Base-by-base conservation (phyloP, 768 basidiomycete genomes). In the Naganishia vishniacii region DNA sequence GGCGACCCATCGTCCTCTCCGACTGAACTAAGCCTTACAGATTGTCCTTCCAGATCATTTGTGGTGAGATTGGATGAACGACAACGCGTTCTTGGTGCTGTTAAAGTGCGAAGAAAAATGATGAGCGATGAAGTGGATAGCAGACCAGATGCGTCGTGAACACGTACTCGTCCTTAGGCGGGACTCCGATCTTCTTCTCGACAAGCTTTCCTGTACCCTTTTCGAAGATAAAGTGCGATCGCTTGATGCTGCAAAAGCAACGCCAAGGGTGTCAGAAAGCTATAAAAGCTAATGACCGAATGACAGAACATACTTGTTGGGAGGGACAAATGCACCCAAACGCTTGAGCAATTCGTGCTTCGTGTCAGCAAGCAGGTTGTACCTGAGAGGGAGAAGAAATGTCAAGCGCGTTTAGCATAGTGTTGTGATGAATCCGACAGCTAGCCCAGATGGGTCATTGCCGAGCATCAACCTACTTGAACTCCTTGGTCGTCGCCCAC, bases 181-280 rank as follows among this genome's bases (percentile, higher is more conserved):
- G 88, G 51, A 94, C 91, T 0, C 90, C 89, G 16, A 89, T 79
- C 72, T 85, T 85, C 79, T 85, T 89, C 16, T 93, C 87, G 3
- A 94, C 78, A 45, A 98, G 81, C 76, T 89, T 89, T 1, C 92
- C 93, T 1, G 70, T 70, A 6, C 90, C 91, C 76, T 89, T 88
- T 69, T 85, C 88, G 70, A 97, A 94, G 69, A 97, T 84, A 77
- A 94, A 95, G 77, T 94, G 91, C 68, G 89, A 91, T 15, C 93
- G 84, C 79, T 89, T 89, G 59, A 89, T 90, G 80, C 84, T 88
- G 37, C 1, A 0, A 20, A 25, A 44, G 4, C 18, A 12, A 42
- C 13, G 20, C 28, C 15, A 13, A 18, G 1, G 20, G 12, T 8
- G 12, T 62, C 48, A 59, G 48, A 15, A 34, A 13, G 59, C 23